Percentiles rank a stretch among this genome's conserved stretches.
Evolutionary conservation across 2,329 filamentous ascomycete genomes (phyloP).

Genomic region (Aureobasidium musti): DNA sequence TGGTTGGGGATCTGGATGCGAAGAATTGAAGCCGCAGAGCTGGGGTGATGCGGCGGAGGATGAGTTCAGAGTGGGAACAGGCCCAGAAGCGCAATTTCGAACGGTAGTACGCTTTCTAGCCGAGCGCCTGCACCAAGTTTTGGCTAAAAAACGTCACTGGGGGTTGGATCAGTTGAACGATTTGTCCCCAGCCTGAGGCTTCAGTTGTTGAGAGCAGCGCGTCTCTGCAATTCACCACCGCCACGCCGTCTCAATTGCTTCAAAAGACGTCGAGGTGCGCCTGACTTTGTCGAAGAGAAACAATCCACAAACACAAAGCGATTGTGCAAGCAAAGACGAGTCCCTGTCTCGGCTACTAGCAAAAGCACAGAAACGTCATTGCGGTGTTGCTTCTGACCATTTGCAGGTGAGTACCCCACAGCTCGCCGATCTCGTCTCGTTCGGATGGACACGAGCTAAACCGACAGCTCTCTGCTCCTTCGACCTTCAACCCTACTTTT

Average conservation of each 20-base stretch:
- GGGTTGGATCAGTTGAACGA: background rate
- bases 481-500: constrained; percentile 7
- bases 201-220: constrained; percentile 18
- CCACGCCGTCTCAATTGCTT: background rate
- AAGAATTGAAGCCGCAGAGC: background rate
- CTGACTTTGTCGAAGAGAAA: background rate
- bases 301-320: background rate
- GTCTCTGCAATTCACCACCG: background rate
- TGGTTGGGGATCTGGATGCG: background rate
- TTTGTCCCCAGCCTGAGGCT: constrained; percentile 17
- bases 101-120: constrained; percentile 13
- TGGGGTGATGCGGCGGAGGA: constrained; percentile 3
- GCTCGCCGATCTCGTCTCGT: constrained; percentile 11
- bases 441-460: constrained; percentile 14
- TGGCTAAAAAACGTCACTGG: constrained; percentile 23
- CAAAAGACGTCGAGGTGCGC: background rate
- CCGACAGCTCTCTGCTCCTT: constrained; percentile 14
- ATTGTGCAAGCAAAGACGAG: background rate
- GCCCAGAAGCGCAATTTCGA: constrained; percentile 21
- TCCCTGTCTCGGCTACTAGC: constrained; percentile 1
- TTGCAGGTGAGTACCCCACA: constrained; percentile 7
- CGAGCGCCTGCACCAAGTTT: constrained; percentile 24
- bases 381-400: constrained; percentile 2
- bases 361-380: constrained; percentile 13
- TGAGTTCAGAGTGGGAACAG: constrained; percentile 2